phyloP scores from a whole-genome alignment of 345 rosid genomes.

The Jatropha curcas region DNA sequence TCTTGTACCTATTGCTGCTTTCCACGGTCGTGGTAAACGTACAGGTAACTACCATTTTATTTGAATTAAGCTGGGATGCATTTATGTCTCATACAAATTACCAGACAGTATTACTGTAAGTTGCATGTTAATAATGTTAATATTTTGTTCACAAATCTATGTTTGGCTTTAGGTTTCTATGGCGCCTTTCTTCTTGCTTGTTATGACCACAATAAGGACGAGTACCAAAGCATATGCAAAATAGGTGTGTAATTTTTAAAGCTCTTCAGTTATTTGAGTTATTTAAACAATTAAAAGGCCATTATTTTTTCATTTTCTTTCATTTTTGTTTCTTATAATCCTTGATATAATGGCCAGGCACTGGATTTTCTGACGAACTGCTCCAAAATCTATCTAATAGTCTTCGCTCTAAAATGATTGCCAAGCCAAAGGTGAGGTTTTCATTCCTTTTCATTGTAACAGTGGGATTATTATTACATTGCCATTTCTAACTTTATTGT shows the following conservation, averaged over 20 bases:
- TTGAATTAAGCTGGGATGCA: background rate
- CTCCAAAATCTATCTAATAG: slow-evolving; percentile 84
- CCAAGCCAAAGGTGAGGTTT: slow-evolving; percentile 69
- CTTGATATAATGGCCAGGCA: slow-evolving; percentile 46
- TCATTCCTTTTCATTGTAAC: slow-evolving; percentile 7
- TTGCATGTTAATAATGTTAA: background rate
- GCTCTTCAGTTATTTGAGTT: slow-evolving; percentile 11
- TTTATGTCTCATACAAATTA: background rate
- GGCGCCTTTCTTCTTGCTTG: slow-evolving; percentile 96
- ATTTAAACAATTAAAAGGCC: background rate
- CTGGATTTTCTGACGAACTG: slow-evolving; percentile 81
- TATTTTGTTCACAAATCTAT: slow-evolving; percentile 17
- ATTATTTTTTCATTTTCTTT: slow-evolving; percentile 5
- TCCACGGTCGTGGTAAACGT: slow-evolving; percentile 96
- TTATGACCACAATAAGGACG: slow-evolving; percentile 75
- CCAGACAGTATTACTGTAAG: background rate
- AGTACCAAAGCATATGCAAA: slow-evolving; percentile 93
- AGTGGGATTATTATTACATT: slow-evolving; percentile 11
- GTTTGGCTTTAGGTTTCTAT: slow-evolving; percentile 60
- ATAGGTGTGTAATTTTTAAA: slow-evolving; percentile 50
- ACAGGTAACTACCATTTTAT: slow-evolving; percentile 47
- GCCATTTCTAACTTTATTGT: slow-evolving; percentile 16
- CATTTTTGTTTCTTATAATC: slow-evolving; percentile 2
- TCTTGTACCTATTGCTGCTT: slow-evolving; percentile 95
- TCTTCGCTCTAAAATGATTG: slow-evolving; percentile 78